Conservation (phyloP, 352 stramenopile genomes). For the Thraustochytrium sp. region DNA sequence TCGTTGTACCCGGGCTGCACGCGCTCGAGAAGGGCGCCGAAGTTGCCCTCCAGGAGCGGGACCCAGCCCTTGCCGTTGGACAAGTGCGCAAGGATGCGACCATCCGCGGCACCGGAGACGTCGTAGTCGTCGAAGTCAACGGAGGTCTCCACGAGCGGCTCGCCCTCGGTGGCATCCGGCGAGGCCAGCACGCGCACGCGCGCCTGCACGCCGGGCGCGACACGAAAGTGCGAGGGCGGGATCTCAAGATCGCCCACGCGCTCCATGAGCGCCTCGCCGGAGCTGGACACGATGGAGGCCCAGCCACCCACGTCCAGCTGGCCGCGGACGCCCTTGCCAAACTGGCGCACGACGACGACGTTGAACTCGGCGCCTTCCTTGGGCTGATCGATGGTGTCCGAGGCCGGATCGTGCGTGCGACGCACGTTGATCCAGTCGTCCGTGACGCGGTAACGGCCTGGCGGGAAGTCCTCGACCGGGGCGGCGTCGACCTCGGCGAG, state of each 20-base stretch:
- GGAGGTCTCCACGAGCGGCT: background rate
- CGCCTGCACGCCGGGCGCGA: background rate
- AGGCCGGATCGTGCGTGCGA: background rate
- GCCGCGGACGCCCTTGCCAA: slow-evolving; percentile 9
- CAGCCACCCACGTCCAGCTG: slow-evolving; percentile 30
- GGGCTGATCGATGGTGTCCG: slow-evolving; percentile 24
- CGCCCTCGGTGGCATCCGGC: background rate
- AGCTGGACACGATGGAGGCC: slow-evolving; percentile 11
- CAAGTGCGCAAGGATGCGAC: background rate
- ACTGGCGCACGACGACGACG: slow-evolving; percentile 7
- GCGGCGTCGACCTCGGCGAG: slow-evolving; percentile 58
- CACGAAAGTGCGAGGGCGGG: background rate
- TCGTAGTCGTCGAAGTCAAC: background rate
- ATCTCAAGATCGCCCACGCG: slow-evolving; percentile 21
- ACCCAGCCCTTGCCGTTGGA: background rate
- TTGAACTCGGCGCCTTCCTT: slow-evolving; percentile 23
- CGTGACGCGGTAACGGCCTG: slow-evolving; percentile 5
- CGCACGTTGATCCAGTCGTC: slow-evolving; percentile 36
- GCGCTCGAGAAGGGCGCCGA: background rate
- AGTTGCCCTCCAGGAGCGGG: background rate
- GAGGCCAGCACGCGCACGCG: background rate
- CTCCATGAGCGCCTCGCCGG: slow-evolving; percentile 1
- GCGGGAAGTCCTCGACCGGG: background rate
- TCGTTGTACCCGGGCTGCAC: slow-evolving; percentile 17
- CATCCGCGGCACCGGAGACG: background rate